phyloP scores from a whole-genome alignment of 2,329 filamentous ascomycete species.

The Xylariaceae sp. region DNA sequence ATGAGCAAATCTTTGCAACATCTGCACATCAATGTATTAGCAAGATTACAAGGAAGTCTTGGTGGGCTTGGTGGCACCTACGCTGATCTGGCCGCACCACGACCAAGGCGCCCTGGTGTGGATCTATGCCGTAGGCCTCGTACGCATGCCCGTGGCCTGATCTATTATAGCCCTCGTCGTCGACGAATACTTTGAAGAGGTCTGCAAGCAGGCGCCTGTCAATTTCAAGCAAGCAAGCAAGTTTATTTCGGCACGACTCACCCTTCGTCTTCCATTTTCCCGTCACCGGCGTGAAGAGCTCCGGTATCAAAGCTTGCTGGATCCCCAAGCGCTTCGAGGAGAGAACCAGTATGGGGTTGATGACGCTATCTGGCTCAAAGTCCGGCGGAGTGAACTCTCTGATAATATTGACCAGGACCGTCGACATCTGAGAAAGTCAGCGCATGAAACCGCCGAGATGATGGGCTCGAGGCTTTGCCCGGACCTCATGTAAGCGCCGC shows the following conservation, averaged over 20 bases:
- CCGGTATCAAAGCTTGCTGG: conserved; percentile 45
- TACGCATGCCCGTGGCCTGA: conserved; percentile 51
- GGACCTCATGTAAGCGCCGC: conserved; percentile 19
- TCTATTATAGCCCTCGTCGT: conserved; percentile 48
- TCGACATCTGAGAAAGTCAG: conserved; percentile 14
- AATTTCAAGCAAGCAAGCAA: too few species aligned
- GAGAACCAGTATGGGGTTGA: conserved; percentile 50
- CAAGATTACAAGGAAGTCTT: not conserved
- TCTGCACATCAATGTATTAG: conserved; percentile 11
- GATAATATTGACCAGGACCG: conserved; percentile 17
- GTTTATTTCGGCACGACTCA: conserved; percentile 26
- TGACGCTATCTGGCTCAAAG: conserved; percentile 43
- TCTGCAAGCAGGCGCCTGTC: too few species aligned
- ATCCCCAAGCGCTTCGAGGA: conserved; percentile 38
- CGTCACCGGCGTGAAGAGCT: conserved; percentile 47
- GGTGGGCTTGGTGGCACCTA: conserved; percentile 24
- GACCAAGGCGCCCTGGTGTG: conserved; percentile 36
- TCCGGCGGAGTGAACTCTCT: conserved; percentile 33
- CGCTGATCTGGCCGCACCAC: conserved; percentile 56
- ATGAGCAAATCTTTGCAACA: conserved; percentile 17
- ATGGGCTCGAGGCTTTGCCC: not conserved
- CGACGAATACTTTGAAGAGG: conserved; percentile 50
- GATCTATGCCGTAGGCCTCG: conserved; percentile 44
- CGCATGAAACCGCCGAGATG: too few species aligned
- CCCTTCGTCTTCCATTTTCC: conserved; percentile 49